phyloP scores from a whole-genome alignment of 805 yeast genomes.

The Candida alai region DNA sequence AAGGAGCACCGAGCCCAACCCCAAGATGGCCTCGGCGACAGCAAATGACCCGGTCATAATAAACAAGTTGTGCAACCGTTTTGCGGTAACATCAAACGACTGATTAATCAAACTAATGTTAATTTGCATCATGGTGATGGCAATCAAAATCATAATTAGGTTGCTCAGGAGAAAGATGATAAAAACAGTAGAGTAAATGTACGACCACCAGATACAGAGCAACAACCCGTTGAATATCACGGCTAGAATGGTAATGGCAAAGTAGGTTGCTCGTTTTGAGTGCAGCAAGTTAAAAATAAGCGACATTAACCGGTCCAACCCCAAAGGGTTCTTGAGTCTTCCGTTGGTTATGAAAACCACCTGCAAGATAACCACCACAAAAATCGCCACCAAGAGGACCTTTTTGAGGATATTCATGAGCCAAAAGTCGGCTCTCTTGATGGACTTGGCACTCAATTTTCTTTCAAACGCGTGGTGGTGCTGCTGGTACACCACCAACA shows the following conservation, averaged over 20 bases:
- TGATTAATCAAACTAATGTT: conserved; percentile 8
- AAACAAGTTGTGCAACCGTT: conserved; percentile 10
- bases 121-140: conserved; percentile 9
- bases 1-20: conserved; percentile 7
- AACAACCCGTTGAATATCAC: conserved; percentile 7
- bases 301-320: neutral
- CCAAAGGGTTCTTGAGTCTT: conserved; percentile 3
- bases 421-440: conserved; percentile 1
- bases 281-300: neutral
- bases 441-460: neutral
- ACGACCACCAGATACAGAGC: conserved; percentile 11
- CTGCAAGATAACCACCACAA: conserved; percentile 6
- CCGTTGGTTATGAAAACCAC: conserved; percentile 7
- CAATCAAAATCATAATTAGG: conserved; percentile 8
- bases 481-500: no score
- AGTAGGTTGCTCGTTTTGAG: conserved; percentile 3
- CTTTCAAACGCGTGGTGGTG: no score
- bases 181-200: conserved; percentile 6
- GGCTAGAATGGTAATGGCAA: conserved; percentile 4
- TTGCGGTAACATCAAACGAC: conserved; percentile 4
- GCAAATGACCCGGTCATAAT: conserved; percentile 9
- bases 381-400: conserved; percentile 6
- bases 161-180: conserved; percentile 5
- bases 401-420: conserved; percentile 1
- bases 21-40: conserved; percentile 10